A percentile compares a stretch with the other conserved stretches of the same genome.
These are phyloP conservation scores for Acanthamoeba polyphaga DNA, from an alignment of 208 protist genomes.

Conservation along the genomic window DNA sequence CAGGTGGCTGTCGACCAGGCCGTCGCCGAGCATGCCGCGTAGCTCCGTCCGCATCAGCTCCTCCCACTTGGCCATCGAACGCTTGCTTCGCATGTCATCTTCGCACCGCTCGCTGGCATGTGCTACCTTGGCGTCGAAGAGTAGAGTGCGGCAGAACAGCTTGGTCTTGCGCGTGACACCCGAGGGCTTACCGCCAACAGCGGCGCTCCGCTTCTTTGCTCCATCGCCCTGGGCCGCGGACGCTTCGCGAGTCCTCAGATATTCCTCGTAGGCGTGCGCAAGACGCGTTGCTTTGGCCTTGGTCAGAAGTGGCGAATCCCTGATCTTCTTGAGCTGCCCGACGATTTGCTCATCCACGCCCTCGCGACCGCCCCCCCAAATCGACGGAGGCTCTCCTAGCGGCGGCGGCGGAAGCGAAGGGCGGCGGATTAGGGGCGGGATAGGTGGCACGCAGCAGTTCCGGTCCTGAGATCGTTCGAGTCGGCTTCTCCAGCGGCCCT, in stretches of 20 bases:
- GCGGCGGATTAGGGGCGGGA: not conserved
- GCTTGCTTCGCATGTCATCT: not conserved
- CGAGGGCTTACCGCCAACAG: not conserved
- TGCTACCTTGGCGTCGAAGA: slow-evolving; percentile 38
- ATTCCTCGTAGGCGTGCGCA: slow-evolving; percentile 23
- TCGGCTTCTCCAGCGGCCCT: not conserved
- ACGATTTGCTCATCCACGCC: slow-evolving; percentile 12
- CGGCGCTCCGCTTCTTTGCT: not conserved
- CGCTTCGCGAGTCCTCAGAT: slow-evolving; percentile 2
- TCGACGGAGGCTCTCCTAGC: slow-evolving; percentile 37
- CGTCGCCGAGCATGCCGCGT: not conserved
- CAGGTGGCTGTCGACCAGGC: slow-evolving; percentile 35
- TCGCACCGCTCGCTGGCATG: slow-evolving; percentile 4
- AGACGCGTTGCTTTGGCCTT: not conserved
- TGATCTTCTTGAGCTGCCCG: slow-evolving; percentile 41
- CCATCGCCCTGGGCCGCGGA: not conserved
- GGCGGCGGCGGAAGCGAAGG: not conserved
- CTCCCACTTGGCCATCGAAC: slow-evolving; percentile 44
- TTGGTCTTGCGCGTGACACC: slow-evolving; percentile 17
- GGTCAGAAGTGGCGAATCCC: not conserved
- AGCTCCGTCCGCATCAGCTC: slow-evolving; percentile 40
- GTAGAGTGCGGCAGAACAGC: slow-evolving; percentile 29
- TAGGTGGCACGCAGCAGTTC: not conserved
- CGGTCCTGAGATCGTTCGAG: not conserved
- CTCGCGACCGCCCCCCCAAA: not conserved